Evolutionary conservation across 2,329 filamentous ascomycete species (phyloP).

Genomic region (Aspergillus tubingensis): DNA sequence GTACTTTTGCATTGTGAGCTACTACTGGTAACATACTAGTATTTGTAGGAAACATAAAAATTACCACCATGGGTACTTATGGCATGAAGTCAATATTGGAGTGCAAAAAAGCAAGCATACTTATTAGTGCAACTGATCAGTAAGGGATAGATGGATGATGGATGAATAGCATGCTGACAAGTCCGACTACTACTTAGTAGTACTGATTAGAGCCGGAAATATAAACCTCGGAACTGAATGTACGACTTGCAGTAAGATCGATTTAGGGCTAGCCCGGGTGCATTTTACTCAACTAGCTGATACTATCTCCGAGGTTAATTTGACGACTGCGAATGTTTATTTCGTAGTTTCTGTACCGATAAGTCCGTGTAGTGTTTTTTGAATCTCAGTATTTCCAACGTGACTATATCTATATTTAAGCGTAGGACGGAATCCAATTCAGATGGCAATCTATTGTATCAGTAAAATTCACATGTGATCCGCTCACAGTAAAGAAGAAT

Average conservation of each 20-base stretch:
- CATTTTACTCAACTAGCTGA: not conserved
- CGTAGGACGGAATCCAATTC: not conserved
- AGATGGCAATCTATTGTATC: not conserved
- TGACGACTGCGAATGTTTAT: not conserved
- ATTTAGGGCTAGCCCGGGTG: not conserved
- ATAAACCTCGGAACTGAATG: not conserved
- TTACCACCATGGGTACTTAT: no score
- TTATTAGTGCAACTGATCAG: no score
- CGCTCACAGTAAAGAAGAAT: constrained; percentile 5
- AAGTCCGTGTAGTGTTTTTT: not conserved
- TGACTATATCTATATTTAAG: not conserved
- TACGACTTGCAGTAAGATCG: not conserved
- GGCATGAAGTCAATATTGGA: no score
- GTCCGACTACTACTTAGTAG: no score
- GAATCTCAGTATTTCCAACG: not conserved
- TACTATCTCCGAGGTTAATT: not conserved
- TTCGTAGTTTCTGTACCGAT: not conserved
- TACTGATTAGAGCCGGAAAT: not conserved
- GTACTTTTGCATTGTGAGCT: no score
- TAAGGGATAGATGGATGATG: no score
- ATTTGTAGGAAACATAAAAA: not conserved
- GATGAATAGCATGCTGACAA: no score
- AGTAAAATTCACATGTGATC: not conserved
- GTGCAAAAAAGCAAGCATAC: no score
- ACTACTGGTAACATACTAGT: not conserved